Percentiles rank a stretch among this genome's conserved stretches.
Evolutionary conservation across 345 rosid genomes (phyloP).

Genomic region (Boechera stricta): DNA sequence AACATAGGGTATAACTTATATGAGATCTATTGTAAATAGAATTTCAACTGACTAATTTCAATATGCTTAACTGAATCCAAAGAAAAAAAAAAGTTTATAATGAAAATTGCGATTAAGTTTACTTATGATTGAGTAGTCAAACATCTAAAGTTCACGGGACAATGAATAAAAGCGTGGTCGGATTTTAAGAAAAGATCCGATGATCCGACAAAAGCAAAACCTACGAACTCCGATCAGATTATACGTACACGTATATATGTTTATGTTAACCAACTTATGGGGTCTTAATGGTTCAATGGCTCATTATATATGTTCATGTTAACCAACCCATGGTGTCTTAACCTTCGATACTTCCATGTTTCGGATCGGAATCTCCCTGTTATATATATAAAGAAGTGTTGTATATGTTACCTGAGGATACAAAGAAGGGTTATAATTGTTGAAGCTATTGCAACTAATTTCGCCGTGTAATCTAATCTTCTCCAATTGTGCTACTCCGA

Average conservation of each 20-base stretch:
- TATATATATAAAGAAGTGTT: neutral
- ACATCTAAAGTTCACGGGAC: constrained; percentile 1
- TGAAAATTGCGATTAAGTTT: neutral
- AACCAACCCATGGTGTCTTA: neutral
- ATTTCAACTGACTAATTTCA: neutral
- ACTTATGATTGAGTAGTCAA: neutral
- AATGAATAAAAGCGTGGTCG: neutral
- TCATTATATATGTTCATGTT: neutral
- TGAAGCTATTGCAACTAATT: constrained; percentile 47
- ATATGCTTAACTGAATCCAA: neutral
- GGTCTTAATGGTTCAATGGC: neutral
- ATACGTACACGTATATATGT: neutral
- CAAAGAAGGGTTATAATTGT: constrained; percentile 50
- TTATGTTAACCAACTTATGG: neutral
- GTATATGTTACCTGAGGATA: constrained; percentile 59
- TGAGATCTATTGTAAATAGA: neutral
- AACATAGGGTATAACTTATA: neutral
- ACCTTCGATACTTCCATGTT: neutral
- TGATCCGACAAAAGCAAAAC: constrained; percentile 8
- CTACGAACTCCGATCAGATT: neutral
- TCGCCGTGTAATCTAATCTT: constrained; percentile 82
- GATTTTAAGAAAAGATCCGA: constrained; percentile 13
- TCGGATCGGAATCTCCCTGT: neutral
- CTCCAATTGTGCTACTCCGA: constrained; percentile 97
- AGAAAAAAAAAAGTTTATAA: neutral